Evolutionary conservation across 495 filamentous ascomycete genomes (phyloP).

Genomic region (Penicillium lagena): DNA sequence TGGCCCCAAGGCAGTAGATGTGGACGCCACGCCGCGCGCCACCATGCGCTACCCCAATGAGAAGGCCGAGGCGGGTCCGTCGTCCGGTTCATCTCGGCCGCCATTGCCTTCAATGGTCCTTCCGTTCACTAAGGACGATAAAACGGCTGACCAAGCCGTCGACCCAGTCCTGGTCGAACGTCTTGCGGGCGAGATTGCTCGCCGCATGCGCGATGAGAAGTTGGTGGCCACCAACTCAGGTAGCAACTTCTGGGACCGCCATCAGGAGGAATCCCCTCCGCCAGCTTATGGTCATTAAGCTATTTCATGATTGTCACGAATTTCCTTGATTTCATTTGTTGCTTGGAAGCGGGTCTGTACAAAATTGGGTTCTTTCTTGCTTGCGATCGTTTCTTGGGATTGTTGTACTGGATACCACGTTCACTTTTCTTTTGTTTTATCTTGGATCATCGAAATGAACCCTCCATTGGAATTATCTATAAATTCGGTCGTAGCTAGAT

Average conservation of each 20-base stretch:
- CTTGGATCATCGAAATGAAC: not conserved
- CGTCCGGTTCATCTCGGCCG: slow-evolving; percentile 15
- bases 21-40: slow-evolving; percentile 32
- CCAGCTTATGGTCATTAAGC: slow-evolving; percentile 41
- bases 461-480: not conserved
- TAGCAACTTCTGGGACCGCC: slow-evolving; percentile 33
- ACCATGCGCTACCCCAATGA: slow-evolving; percentile 17
- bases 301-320: slow-evolving; percentile 33
- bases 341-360: slow-evolving; percentile 21
- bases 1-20: slow-evolving; percentile 17
- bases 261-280: slow-evolving; percentile 36
- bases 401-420: slow-evolving; percentile 23
- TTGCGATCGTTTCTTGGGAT: slow-evolving; percentile 4
- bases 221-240: slow-evolving; percentile 25
- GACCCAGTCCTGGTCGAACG: slow-evolving; percentile 87
- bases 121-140: slow-evolving; percentile 27
- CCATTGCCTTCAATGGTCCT: slow-evolving; percentile 32
- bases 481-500: too few species aligned
- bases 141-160: slow-evolving; percentile 48
- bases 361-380: slow-evolving; percentile 15
- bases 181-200: slow-evolving; percentile 84
- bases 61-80: slow-evolving; percentile 27
- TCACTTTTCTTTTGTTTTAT: slow-evolving; percentile 1
- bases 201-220: slow-evolving; percentile 73
- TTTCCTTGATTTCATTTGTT: slow-evolving; percentile 9